These are phyloP conservation scores for Mimosa bimucronata DNA, from an alignment of 306 rosid species.

Conservation along the genomic window DNA sequence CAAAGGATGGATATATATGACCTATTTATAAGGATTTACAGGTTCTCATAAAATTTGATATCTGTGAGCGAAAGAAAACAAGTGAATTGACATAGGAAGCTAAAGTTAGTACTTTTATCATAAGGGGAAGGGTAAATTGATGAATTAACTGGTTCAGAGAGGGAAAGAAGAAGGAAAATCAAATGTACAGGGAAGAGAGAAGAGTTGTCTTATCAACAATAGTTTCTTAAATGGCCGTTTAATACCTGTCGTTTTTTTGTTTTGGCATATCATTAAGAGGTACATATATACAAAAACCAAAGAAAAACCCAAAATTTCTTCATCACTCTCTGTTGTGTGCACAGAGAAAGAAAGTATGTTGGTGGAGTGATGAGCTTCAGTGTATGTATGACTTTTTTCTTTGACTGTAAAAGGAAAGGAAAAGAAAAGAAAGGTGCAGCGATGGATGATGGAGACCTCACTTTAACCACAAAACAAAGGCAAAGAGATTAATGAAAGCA, in stretches of 20 bases:
- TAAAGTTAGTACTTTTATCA: neutral
- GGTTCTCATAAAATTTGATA: neutral
- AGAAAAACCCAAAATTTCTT: conserved; percentile 21
- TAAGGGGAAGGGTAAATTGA: conserved; percentile 39
- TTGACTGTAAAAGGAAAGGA: conserved; percentile 75
- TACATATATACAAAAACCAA: conserved; percentile 15
- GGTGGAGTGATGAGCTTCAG: conserved; percentile 34
- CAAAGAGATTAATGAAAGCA: conserved; percentile 40
- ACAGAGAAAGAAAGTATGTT: conserved; percentile 27
- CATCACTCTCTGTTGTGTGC: conserved; percentile 32
- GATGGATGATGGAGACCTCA: conserved; percentile 83
- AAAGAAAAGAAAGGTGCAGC: conserved; percentile 45
- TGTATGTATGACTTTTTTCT: conserved; percentile 64
- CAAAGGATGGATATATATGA: neutral
- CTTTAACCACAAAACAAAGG: conserved; percentile 31
- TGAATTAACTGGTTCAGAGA: conserved; percentile 31
- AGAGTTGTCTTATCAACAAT: conserved; percentile 62
- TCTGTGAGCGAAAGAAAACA: neutral
- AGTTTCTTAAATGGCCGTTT: conserved; percentile 19
- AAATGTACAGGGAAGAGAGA: conserved; percentile 33
- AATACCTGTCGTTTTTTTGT: neutral
- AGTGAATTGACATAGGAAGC: neutral
- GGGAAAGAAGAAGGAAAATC: conserved; percentile 43
- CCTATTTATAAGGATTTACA: neutral
- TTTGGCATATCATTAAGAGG: conserved; percentile 27